phyloP scores from a whole-genome alignment of 169 alveolate genomes.

The Theileria sp. region DNA sequence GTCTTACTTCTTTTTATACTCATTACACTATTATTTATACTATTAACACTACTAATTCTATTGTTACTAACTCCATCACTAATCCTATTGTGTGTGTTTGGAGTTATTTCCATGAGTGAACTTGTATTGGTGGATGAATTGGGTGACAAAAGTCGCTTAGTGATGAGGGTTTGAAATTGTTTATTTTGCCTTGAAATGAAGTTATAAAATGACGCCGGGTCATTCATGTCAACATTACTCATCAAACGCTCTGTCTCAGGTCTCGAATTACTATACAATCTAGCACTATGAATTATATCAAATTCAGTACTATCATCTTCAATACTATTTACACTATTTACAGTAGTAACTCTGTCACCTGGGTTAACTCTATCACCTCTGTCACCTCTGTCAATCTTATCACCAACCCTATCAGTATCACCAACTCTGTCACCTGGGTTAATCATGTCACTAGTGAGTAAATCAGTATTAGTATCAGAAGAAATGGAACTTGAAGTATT shows the following conservation, averaged over 20 bases:
- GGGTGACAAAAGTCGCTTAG: conserved; percentile 25
- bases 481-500: background rate
- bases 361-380: background rate
- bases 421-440: too few species aligned
- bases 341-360: background rate
- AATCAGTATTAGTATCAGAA: too few species aligned
- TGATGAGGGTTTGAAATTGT: conserved; percentile 32
- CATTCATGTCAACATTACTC: conserved; percentile 7
- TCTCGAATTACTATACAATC: background rate
- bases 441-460: too few species aligned
- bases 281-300: conserved; percentile 3
- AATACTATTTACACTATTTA: background rate
- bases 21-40: too few species aligned
- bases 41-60: too few species aligned
- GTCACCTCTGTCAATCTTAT: background rate
- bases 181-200: conserved; percentile 42
- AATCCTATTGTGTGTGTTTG: background rate
- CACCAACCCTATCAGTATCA: too few species aligned
- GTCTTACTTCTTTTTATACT: too few species aligned
- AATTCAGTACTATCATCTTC: background rate
- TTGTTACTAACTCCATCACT: too few species aligned
- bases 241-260: conserved; percentile 9
- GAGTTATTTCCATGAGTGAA: background rate
- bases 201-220: conserved; percentile 33
- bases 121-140: conserved; percentile 8